Base-by-base conservation (phyloP, 805 yeast genomes). In the Myxozyma neglecta region DNA sequence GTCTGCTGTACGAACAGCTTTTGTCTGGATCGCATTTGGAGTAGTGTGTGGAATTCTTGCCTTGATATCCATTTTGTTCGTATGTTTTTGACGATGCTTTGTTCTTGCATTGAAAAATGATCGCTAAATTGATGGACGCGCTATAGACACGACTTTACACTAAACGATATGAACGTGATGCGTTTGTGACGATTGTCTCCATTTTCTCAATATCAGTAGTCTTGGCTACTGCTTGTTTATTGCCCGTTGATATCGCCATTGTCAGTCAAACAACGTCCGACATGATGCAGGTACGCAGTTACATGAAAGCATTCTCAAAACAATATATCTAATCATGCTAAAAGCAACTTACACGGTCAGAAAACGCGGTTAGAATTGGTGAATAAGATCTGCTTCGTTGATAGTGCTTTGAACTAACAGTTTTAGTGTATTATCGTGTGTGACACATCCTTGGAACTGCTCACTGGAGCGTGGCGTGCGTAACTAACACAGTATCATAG, bases 231-330 rank as follows among this genome's bases (percentile, higher is more conserved):
- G 61, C 65, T 7, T 64, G 64, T 16, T 44, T 68, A 37, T 36
- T 68, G 5, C 68, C 71, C 9, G 61, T 68, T 20, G 70, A 68
- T 46, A 64, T 68, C 34, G 64, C 68, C n/a, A 51, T 68, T 39
- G 67, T 68, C 24, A 59, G 69, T 24, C 59, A 57, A 29, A 54
- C 67, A 5, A 53, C 56, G 9, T 14, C 57, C 14, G 66, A 63
- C 24, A 45, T 44, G 49, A 49, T 16, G 40, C 53, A 53, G 53
- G 58, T 61, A 56, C 44, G 56, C 8, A n/a, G 13, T 35, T 13
- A 32, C 51, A 40, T 11, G 39, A 11, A 16, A 6, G 20, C 11
- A 35, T 5, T 9, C 18, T 14, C 42, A 14, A 13, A 10, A 35
- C n/a, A 7, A 40, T 11, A 11, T 20, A 29, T 50, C 35, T 35